Evolutionary conservation across 306 rosid species (phyloP).

Genomic region (Elaeagnus macrophylla): DNA sequence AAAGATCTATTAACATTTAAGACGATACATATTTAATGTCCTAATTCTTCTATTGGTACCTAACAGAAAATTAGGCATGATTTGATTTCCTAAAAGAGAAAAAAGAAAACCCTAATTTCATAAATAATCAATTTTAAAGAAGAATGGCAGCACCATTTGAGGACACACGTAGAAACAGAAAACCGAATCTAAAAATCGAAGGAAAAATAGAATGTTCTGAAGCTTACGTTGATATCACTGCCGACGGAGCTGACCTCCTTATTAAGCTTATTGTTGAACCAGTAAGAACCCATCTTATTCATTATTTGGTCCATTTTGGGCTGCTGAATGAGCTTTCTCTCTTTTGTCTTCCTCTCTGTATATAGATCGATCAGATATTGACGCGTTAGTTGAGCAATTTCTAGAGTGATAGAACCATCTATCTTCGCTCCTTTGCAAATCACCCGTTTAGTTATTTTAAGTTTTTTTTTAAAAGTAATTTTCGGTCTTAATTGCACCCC

Average conservation of each 20-base stretch:
- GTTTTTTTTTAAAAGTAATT: too few species aligned
- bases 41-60: too few species aligned
- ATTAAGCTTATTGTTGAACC: conserved; percentile 71
- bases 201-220: conserved; percentile 5
- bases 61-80: background rate
- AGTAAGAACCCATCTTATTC: conserved; percentile 83
- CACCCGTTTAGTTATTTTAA: too few species aligned
- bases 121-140: background rate
- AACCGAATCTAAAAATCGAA: background rate
- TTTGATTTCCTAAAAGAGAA: conserved; percentile 7
- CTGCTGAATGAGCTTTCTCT: background rate
- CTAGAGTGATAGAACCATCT: too few species aligned
- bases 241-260: conserved; percentile 68
- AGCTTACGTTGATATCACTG: conserved; percentile 58
- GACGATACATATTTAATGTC: too few species aligned
- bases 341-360: conserved; percentile 1
- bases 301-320: conserved; percentile 61
- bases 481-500: too few species aligned
- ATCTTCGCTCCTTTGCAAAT: too few species aligned
- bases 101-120: conserved; percentile 7
- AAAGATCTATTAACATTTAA: too few species aligned
- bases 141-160: background rate
- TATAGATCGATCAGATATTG: background rate
- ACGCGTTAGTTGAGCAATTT: background rate
- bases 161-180: background rate